Evolutionary conservation across 1,139 yeast species (phyloP).

Genomic region (Geotrichum aggregatum): DNA sequence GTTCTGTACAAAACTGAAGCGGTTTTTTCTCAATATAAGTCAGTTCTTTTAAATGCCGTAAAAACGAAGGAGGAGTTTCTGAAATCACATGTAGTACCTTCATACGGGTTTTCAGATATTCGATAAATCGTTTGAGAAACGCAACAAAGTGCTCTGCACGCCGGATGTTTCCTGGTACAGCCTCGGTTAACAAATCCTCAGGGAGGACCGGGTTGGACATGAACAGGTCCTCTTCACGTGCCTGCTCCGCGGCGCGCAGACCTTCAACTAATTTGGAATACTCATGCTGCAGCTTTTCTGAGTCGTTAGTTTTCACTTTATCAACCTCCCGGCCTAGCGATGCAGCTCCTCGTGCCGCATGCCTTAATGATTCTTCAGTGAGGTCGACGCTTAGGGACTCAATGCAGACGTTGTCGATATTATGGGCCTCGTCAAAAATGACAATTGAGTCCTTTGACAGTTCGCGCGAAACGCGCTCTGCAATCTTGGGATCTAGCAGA

Average conservation of each 20-base stretch:
- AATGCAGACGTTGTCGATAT: slow-evolving; percentile 96
- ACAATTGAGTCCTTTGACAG: slow-evolving; percentile 88
- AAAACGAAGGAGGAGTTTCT: slow-evolving; percentile 89
- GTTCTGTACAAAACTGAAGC: slow-evolving; percentile 81
- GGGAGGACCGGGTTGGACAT: slow-evolving; percentile 88
- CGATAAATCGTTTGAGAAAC: slow-evolving; percentile 85
- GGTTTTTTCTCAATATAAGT: slow-evolving; percentile 94
- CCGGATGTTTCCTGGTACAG: slow-evolving; percentile 94
- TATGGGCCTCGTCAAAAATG: slow-evolving; percentile 97
- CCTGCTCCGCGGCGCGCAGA: slow-evolving; percentile 68
- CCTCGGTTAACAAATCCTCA: slow-evolving; percentile 79
- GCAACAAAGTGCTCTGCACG: slow-evolving; percentile 96
- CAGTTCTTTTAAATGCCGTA: slow-evolving; percentile 86
- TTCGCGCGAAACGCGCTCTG: slow-evolving; percentile 90
- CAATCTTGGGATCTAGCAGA: slow-evolving; percentile 91
- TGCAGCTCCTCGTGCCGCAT: slow-evolving; percentile 77
- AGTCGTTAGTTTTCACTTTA: slow-evolving; percentile 76
- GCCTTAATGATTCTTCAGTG: slow-evolving; percentile 77
- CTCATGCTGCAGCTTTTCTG: slow-evolving; percentile 79
- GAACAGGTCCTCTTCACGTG: slow-evolving; percentile 71
- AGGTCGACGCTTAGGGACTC: slow-evolving; percentile 87
- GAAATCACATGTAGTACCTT: slow-evolving; percentile 94
- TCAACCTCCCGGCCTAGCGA: slow-evolving; percentile 71
- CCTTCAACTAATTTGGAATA: slow-evolving; percentile 91
- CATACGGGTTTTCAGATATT: slow-evolving; percentile 94